These are phyloP conservation scores for Metschnikowia santaceciliae DNA, from an alignment of 805 yeast species.

Conservation along the genomic window DNA sequence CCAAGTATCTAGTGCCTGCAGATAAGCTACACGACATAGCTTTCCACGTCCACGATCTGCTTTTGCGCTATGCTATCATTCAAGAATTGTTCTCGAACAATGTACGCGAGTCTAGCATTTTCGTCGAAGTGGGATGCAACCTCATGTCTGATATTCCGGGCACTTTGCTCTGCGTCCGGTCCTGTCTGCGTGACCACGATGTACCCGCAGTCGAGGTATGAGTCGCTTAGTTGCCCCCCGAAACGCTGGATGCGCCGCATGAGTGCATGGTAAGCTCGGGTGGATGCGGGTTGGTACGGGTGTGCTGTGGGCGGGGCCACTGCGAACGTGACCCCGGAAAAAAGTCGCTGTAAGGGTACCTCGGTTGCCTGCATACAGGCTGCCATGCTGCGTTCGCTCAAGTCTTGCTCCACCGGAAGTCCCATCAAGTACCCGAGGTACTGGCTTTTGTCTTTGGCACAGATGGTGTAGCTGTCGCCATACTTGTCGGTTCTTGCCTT, in stretches of 20 bases:
- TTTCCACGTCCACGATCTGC: constrained; percentile 7
- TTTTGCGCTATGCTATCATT: constrained; percentile 15
- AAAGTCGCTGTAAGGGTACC: constrained; percentile 28
- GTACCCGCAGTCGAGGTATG: constrained; percentile 27
- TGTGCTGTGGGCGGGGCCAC: constrained; percentile 17
- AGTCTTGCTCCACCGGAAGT: constrained; percentile 10
- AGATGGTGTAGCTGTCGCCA: constrained; percentile 58
- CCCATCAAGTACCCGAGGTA: constrained; percentile 8
- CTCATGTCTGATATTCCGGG: constrained; percentile 4
- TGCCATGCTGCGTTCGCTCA: constrained; percentile 1
- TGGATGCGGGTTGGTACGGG: not conserved
- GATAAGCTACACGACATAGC: not conserved
- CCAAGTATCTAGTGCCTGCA: not conserved
- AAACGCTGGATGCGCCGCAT: constrained; percentile 39
- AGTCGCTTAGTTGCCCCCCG: constrained; percentile 28
- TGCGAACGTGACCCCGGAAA: constrained; percentile 32
- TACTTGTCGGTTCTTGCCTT: constrained; percentile 45
- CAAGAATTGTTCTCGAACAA: constrained; percentile 33
- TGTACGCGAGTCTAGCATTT: constrained; percentile 26
- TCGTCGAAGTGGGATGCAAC: constrained; percentile 16
- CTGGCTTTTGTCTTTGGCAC: constrained; percentile 13
- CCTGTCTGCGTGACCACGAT: constrained; percentile 31
- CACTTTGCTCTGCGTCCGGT: not conserved
- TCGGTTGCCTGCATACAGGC: not conserved
- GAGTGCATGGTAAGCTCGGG: not conserved